Evolutionary conservation across 192 early-diverging fungal species (phyloP).

Genomic region (Coemansia sp.): DNA sequence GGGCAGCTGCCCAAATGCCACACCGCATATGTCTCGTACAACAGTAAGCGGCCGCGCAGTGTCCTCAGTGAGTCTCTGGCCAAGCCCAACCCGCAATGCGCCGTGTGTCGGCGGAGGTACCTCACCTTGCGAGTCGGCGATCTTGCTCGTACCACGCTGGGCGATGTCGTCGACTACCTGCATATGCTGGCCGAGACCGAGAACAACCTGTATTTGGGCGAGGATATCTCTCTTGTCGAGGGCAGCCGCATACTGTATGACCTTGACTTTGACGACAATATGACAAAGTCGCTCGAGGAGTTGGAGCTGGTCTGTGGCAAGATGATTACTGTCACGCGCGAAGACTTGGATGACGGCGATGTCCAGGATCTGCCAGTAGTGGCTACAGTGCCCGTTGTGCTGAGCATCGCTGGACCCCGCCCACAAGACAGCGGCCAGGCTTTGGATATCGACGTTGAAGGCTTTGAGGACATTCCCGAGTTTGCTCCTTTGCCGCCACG

Average conservation of each 20-base stretch:
- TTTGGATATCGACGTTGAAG: slow-evolving; percentile 26
- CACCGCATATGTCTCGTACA: slow-evolving; percentile 67
- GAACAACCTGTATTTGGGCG: slow-evolving; percentile 61
- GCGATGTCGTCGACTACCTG: slow-evolving; percentile 65
- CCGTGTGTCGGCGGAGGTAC: slow-evolving; percentile 68
- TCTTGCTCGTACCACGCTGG: slow-evolving; percentile 62
- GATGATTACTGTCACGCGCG: slow-evolving; percentile 38
- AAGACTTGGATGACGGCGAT: slow-evolving; percentile 20
- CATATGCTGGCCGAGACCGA: slow-evolving; percentile 34
- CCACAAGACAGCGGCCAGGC: not conserved
- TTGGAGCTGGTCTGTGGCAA: slow-evolving; percentile 59
- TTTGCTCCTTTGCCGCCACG: slow-evolving; percentile 30
- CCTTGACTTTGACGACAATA: slow-evolving; percentile 87
- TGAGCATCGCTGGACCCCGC: slow-evolving; percentile 22
- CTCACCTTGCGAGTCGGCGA: slow-evolving; percentile 68
- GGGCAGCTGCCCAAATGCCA: slow-evolving; percentile 23
- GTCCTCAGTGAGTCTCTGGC: slow-evolving; percentile 68
- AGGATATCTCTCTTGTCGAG: slow-evolving; percentile 74
- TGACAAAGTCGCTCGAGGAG: slow-evolving; percentile 58
- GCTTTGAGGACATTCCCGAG: slow-evolving; percentile 27
- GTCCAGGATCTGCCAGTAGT: not conserved
- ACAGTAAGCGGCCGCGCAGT: slow-evolving; percentile 59
- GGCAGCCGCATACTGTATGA: slow-evolving; percentile 85
- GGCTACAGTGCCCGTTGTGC: slow-evolving; percentile 27
- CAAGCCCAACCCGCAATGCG: slow-evolving; percentile 75